A percentile compares a stretch with the other conserved stretches of the same genome.
phyloP scores from a whole-genome alignment of 2,329 filamentous ascomycete species.

The Colletotrichum filicis region DNA sequence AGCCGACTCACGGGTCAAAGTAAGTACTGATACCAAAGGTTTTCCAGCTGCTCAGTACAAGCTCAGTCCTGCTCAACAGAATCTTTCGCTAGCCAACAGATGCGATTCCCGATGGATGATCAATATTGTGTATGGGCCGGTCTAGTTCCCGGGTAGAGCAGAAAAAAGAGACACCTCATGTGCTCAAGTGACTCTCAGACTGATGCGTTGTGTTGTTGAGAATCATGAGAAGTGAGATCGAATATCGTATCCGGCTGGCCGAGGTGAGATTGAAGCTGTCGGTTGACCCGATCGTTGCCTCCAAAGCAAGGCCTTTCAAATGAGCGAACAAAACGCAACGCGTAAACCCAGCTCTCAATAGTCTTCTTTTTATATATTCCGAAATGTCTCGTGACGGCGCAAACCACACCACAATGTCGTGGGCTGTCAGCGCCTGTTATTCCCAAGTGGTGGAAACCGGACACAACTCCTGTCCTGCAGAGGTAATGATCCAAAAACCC shows the following conservation, averaged over 20 bases:
- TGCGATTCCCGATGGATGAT: background rate
- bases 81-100: background rate
- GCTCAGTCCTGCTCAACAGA: background rate
- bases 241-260: background rate
- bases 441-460: constrained; percentile 16
- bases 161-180: background rate
- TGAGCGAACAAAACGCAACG: background rate
- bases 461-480: background rate
- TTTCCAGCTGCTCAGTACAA: background rate
- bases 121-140: background rate
- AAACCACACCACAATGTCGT: background rate
- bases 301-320: background rate
- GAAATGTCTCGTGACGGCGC: constrained; percentile 15
- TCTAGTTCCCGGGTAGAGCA: background rate
- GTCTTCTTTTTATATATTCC: constrained; percentile 5
- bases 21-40: background rate
- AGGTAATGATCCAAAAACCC: background rate
- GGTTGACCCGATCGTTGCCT: background rate
- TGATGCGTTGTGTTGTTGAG: background rate
- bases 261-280: background rate
- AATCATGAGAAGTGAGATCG: background rate
- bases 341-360: background rate
- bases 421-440: background rate
- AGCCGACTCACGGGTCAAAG: background rate
- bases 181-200: background rate